Percentiles rank a stretch among this genome's conserved stretches.
Conservation (phyloP, 1,284 basidiomycete species). For the Athelia psychrophila region DNA sequence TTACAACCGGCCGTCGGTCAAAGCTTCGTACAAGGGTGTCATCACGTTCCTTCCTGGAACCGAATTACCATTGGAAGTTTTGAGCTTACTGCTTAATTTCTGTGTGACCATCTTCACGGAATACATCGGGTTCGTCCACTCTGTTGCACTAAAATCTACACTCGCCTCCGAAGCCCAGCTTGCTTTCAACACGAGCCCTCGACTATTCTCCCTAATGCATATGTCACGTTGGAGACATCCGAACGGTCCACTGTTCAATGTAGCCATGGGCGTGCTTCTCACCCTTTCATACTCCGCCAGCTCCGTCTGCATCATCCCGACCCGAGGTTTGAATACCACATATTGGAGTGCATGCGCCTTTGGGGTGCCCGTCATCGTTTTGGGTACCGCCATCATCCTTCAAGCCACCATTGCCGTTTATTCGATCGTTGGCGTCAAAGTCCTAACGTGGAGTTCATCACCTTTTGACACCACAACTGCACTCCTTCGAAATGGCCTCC, state of each 20-base stretch:
- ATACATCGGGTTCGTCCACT: constrained; percentile 24
- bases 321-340: constrained; percentile 8
- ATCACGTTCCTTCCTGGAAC: background rate
- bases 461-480: constrained; percentile 28
- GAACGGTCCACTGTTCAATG: constrained; percentile 19
- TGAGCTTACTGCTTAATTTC: constrained; percentile 13
- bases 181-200: constrained; percentile 29
- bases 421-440: constrained; percentile 13
- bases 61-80: background rate
- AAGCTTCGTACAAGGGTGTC: background rate
- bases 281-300: constrained; percentile 23
- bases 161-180: constrained; percentile 21
- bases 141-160: constrained; percentile 23
- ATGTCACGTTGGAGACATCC: constrained; percentile 12
- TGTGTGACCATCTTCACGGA: constrained; percentile 25
- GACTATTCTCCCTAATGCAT: constrained; percentile 18
- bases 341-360: too few species aligned
- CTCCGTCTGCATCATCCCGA: constrained; percentile 17
- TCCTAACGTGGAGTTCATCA: constrained; percentile 29
- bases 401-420: constrained; percentile 16
- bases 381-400: too few species aligned
- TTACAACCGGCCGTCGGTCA: background rate
- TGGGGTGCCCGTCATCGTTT: too few species aligned
- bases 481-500: constrained; percentile 22
- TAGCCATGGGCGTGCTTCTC: constrained; percentile 23